These are phyloP conservation scores for Aspergillus panamensis DNA, from an alignment of 495 filamentous ascomycete species.

Conservation along the genomic window DNA sequence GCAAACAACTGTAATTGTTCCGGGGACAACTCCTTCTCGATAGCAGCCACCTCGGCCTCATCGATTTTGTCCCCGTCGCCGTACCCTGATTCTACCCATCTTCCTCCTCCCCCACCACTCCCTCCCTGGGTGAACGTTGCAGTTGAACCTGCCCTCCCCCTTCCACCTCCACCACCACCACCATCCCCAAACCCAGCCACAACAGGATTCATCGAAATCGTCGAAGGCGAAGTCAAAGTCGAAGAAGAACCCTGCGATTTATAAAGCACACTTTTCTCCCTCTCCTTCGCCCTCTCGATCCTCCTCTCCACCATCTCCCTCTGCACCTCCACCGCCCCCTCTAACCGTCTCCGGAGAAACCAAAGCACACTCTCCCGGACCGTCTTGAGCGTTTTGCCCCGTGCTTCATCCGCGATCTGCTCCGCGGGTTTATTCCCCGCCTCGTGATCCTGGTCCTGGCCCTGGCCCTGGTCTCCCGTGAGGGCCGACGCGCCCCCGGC, in stretches of 20 bases:
- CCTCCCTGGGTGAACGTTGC: not conserved
- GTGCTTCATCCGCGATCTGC: slow-evolving; percentile 67
- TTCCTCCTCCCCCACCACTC: too few relatives aligned
- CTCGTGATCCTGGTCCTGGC: not conserved
- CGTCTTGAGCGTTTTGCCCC: slow-evolving; percentile 49
- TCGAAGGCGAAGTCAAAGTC: slow-evolving; percentile 3
- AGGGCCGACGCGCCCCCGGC: slow-evolving; percentile 22
- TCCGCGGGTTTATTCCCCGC: slow-evolving; percentile 52
- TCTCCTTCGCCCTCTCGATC: slow-evolving; percentile 78
- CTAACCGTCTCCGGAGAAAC: slow-evolving; percentile 71
- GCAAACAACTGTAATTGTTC: slow-evolving; percentile 93
- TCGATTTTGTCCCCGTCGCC: slow-evolving; percentile 29
- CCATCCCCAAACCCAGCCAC: slow-evolving; percentile 12
- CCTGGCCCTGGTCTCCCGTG: too few relatives aligned
- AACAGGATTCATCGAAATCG: too few relatives aligned
- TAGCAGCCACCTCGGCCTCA: slow-evolving; percentile 46
- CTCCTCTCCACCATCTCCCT: slow-evolving; percentile 87
- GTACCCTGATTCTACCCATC: not conserved
- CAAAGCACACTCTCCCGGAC: slow-evolving; percentile 79
- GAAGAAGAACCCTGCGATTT: slow-evolving; percentile 36
- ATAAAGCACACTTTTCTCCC: slow-evolving; percentile 80
- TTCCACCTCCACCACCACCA: too few relatives aligned
- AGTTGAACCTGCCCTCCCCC: not conserved
- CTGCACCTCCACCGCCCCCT: slow-evolving; percentile 72
- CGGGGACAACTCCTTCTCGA: slow-evolving; percentile 61